phyloP scores from a whole-genome alignment of 768 basidiomycete genomes.

The Cystofilobasidium bisporidii region DNA sequence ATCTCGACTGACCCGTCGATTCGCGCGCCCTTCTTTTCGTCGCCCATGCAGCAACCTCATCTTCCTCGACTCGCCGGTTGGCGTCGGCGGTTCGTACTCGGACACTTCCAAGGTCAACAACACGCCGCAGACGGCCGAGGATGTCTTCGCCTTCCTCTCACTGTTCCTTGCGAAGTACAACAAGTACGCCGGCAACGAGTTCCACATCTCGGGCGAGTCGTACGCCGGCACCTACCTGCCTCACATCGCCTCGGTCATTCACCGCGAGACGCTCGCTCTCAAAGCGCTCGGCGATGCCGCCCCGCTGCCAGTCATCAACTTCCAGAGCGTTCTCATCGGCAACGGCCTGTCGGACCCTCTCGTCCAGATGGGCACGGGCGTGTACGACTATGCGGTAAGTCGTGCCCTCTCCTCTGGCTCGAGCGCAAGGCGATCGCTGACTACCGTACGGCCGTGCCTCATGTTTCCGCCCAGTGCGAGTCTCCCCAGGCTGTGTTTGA shows the following conservation, averaged over 20 bases:
- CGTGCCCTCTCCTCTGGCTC: too few species aligned
- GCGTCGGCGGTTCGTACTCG: slow-evolving; percentile 66
- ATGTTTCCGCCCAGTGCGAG: slow-evolving; percentile 54
- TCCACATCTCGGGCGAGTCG: slow-evolving; percentile 43
- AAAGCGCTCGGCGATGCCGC: slow-evolving; percentile 35
- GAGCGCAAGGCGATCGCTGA: too few species aligned
- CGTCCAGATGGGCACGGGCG: slow-evolving; percentile 54
- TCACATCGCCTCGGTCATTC: slow-evolving; percentile 58
- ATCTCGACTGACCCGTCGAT: too few species aligned
- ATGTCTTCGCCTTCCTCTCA: slow-evolving; percentile 56
- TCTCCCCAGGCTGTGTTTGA: slow-evolving; percentile 55
- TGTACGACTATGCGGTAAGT: slow-evolving; percentile 58
- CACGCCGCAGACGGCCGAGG: slow-evolving; percentile 75
- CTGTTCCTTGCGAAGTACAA: slow-evolving; percentile 49
- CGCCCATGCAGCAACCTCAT: slow-evolving; percentile 45
- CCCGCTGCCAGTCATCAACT: slow-evolving; percentile 60
- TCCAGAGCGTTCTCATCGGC: slow-evolving; percentile 72
- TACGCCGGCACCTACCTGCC: slow-evolving; percentile 49
- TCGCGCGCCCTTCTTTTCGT: background rate
- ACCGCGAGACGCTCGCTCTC: slow-evolving; percentile 52
- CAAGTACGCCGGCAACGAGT: slow-evolving; percentile 51
- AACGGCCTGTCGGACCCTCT: slow-evolving; percentile 62
- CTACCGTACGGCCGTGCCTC: too few species aligned
- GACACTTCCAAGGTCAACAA: slow-evolving; percentile 65
- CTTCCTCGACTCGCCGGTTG: slow-evolving; percentile 51